Evolutionary conservation across 2,329 filamentous ascomycete species (phyloP).

Genomic region (Pyrenophora tritici-repentis): DNA sequence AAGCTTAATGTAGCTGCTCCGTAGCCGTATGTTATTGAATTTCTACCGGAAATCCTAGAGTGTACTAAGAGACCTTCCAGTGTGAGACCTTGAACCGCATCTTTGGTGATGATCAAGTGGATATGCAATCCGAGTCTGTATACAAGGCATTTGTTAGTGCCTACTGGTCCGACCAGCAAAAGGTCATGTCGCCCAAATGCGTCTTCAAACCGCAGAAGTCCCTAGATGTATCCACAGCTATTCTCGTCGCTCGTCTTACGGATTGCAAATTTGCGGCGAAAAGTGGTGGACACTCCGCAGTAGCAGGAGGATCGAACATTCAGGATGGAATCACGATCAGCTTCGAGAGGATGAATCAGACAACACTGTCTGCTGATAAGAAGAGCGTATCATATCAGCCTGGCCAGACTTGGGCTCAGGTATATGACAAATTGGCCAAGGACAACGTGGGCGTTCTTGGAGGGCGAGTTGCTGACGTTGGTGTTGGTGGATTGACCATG

Average conservation of each 20-base stretch:
- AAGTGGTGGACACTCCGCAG: constrained; percentile 51
- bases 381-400: constrained; percentile 36
- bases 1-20: constrained; percentile 11
- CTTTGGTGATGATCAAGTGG: constrained; percentile 21
- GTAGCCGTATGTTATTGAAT: constrained; percentile 21
- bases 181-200: constrained; percentile 16
- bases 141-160: constrained; percentile 25
- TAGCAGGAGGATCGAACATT: constrained; percentile 50
- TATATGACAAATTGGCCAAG: constrained; percentile 37
- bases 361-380: constrained; percentile 32
- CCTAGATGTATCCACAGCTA: constrained; percentile 17
- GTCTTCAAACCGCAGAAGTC: constrained; percentile 23
- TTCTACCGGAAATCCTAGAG: neutral
- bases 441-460: constrained; percentile 34
- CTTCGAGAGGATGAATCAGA: constrained; percentile 41
- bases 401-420: constrained; percentile 45
- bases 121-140: constrained; percentile 13
- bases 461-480: constrained; percentile 33
- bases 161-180: constrained; percentile 25
- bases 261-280: constrained; percentile 50
- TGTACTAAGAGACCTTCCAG: constrained; percentile 7
- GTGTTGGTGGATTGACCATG: constrained; percentile 30
- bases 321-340: constrained; percentile 52
- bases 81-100: constrained; percentile 25
- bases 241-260: constrained; percentile 22